Percentiles rank a stretch among this genome's conserved stretches.
Evolutionary conservation across 352 stramenopile genomes (phyloP).

Genomic region (Phytopythium cucurbitacearum): DNA sequence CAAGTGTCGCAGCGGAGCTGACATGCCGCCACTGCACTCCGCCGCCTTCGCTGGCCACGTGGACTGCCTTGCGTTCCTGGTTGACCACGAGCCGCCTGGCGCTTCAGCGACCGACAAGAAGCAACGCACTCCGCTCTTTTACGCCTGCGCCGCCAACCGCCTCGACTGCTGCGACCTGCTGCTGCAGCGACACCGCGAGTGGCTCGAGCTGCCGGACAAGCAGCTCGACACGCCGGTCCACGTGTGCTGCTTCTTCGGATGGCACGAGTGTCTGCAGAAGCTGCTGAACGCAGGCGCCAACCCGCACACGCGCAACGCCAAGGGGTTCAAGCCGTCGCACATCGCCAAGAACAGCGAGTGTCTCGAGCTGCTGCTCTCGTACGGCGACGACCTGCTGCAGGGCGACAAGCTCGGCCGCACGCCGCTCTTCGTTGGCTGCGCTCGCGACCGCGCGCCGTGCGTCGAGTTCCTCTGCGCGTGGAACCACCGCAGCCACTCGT

Average conservation of each 20-base stretch:
- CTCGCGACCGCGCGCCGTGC: conserved; percentile 40
- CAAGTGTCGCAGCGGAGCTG: conserved; percentile 35
- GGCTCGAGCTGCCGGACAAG: conserved; percentile 48
- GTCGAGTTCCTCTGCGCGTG: conserved; percentile 59
- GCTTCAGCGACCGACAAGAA: conserved; percentile 43
- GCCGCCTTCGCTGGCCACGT: conserved; percentile 51
- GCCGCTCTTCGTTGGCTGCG: conserved; percentile 61
- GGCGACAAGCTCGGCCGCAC: conserved; percentile 61
- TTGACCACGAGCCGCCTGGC: background rate
- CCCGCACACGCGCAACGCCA: conserved; percentile 57
- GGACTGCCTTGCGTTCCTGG: conserved; percentile 31
- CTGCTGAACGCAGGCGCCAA: conserved; percentile 50
- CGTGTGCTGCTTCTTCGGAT: conserved; percentile 69
- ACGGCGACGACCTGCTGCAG: conserved; percentile 58
- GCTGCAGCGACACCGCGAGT: conserved; percentile 25
- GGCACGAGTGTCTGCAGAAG: conserved; percentile 38
- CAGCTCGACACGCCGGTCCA: conserved; percentile 68
- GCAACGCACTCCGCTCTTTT: conserved; percentile 61
- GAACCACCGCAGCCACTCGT: conserved; percentile 59
- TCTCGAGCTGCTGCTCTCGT: conserved; percentile 45
- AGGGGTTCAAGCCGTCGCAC: conserved; percentile 64
- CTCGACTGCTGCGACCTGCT: conserved; percentile 44
- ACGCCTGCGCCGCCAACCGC: conserved; percentile 47
- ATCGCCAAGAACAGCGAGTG: conserved; percentile 52
- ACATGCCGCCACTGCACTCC: conserved; percentile 55